Evolutionary conservation across 495 filamentous ascomycete species (phyloP).

Genomic region (Bacidia rubella): DNA sequence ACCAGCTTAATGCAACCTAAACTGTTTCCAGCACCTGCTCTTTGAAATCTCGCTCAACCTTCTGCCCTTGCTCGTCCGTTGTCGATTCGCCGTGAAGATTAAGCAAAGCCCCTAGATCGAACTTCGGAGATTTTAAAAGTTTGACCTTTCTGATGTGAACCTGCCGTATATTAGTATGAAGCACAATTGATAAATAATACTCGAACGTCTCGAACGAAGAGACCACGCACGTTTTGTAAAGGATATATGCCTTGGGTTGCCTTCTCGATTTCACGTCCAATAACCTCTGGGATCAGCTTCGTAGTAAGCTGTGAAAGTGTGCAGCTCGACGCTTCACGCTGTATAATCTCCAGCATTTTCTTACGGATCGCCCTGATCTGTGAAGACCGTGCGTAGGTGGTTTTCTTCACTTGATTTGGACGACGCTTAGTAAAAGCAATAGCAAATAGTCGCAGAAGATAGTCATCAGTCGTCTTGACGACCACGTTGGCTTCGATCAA

Average conservation of each 20-base stretch:
- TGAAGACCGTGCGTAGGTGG: conserved; percentile 88
- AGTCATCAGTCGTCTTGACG: conserved; percentile 98
- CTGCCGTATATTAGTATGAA: conserved; percentile 29
- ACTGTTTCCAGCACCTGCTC: conserved; percentile 86
- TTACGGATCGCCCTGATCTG: conserved; percentile 95
- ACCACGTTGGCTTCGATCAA: conserved; percentile 98
- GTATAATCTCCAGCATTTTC: conserved; percentile 99
- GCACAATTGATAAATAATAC: not conserved
- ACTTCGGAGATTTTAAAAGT: conserved; percentile 94
- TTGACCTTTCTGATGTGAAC: conserved; percentile 99
- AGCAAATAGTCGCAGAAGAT: conserved; percentile 93
- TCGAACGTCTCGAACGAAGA: not conserved
- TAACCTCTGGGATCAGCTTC: conserved; percentile 98
- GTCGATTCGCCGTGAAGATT: conserved; percentile 92
- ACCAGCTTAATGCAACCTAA: conserved; percentile 34
- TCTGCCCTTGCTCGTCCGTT: conserved; percentile 92
- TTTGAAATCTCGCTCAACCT: conserved; percentile 99
- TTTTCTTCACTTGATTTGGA: conserved; percentile 99
- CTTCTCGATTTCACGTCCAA: conserved; percentile 99
- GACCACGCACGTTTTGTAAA: conserved; percentile 76
- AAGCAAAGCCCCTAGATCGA: conserved; percentile 92
- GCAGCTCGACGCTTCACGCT: conserved; percentile 86
- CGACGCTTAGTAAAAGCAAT: conserved; percentile 98
- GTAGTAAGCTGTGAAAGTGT: conserved; percentile 85
- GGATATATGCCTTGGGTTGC: conserved; percentile 98